Base-by-base conservation (phyloP, 495 filamentous ascomycete species). In the Emericellopsis terricola region DNA sequence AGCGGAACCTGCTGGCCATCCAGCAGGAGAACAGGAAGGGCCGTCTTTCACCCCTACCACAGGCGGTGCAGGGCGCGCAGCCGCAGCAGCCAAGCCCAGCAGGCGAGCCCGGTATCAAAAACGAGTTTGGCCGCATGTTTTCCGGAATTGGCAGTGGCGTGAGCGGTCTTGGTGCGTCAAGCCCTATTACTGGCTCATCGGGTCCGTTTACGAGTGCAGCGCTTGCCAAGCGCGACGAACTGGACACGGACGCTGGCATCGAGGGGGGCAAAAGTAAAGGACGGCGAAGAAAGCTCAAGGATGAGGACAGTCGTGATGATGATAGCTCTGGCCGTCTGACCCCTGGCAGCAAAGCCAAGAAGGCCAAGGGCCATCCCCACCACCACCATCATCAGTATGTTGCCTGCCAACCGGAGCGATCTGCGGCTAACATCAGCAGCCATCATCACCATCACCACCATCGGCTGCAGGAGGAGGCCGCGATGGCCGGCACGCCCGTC, bases 61-160 rank as follows among this genome's bases (percentile, higher is more conserved):
- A 94, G 54, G 84, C 85, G 8, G 85, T 94, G 2, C 85, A 94
- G 46, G 85, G 85, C 13, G 85, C 82, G 4, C 83, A 91, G 55
- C 78, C 74, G 19, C 78, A 81, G 41, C 65, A 73, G 21, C 63
- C 75, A 21, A 78, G 78, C 10, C 78, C 81, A 2, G 71, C 71
- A 15, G 78, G 73, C 4, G 83, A 91, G 43, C 75, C 84, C 0
- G 72, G 73, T 8, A 85, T 94, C 46, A 93, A 92, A 62, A 85
- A 74, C 49, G 85, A 92, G 45, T 79, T 93, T 48, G 83, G 83
- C 7, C 71, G 81, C 19, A 87, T 93, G 59, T 94, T 93, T 55
- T 78, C 80, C 3, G 85, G 85, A 14, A 78, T 94, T 43, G 84
- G 85, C 26, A 86, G 77, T 52, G 85, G 84, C 28, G 74, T 86